Conservation (phyloP, 2,329 filamentous ascomycete species). For the Drechslerella dactyloides region DNA sequence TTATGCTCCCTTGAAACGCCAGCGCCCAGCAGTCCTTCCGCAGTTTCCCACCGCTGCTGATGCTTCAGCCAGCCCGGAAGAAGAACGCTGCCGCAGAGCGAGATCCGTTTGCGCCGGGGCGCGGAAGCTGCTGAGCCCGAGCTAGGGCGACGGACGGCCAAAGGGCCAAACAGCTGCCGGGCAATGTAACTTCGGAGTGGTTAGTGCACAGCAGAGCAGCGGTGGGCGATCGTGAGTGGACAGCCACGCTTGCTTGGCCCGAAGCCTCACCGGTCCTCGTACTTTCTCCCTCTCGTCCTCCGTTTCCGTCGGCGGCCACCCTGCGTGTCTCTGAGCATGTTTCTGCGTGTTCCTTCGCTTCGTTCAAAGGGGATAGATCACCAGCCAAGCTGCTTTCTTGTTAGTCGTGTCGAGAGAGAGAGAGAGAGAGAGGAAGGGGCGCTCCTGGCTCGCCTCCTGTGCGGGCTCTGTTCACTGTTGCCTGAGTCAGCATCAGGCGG, state of each 20-base stretch:
- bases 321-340: not conserved
- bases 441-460: not conserved
- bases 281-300: not conserved
- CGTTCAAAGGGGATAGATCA: not conserved
- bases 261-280: conserved; percentile 2
- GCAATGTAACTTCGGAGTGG: too few relatives aligned
- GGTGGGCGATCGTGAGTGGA: conserved; percentile 7
- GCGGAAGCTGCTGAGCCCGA: conserved; percentile 47
- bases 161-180: not conserved
- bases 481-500: not conserved
- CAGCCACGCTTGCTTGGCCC: conserved; percentile 13
- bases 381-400: not conserved
- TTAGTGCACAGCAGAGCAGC: not conserved
- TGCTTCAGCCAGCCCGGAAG: conserved; percentile 2
- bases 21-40: conserved; percentile 25
- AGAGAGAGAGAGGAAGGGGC: not conserved
- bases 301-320: not conserved
- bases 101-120: conserved; percentile 5
- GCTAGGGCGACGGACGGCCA: conserved; percentile 46
- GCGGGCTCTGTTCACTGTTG: not conserved
- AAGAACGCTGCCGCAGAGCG: not conserved
- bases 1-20: conserved; percentile 47
- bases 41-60: conserved; percentile 34
- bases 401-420: not conserved
- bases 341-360: not conserved